Evolutionary conservation across 2,329 filamentous ascomycete species (phyloP), one percentile per base, ranked within the genome.

Genomic region (Alternaria ethzedia): DNA sequence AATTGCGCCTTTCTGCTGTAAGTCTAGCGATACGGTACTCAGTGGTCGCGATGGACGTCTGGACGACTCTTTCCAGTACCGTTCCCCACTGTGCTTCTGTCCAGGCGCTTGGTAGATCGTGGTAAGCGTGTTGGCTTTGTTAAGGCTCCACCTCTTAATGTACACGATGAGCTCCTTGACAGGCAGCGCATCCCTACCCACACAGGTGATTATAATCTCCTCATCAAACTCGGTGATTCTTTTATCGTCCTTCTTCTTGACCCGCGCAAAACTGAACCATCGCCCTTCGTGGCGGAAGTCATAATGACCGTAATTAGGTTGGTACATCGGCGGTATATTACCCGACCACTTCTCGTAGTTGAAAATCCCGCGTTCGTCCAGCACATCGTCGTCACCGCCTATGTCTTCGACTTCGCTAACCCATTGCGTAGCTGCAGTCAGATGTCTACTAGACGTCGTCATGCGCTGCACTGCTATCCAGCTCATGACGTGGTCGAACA

Each of bases 11-110:
- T 94, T 95, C 73, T 91, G 86, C 47, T 84, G 78, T 9, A 84
- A 81, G 67, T 93, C 90, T 4, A 96, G 84, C 3, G 94, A 89
- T 1, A 96, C 91, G 0, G 91, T 95, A 52, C 85, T 84, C 83
- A 94, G 90, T 1, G 90, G 89, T n/a, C 91, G 36, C n/a, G 36
- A 41, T 41, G 36, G 36, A 41, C 36, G 36, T 41, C 36, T 41
- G 2, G 36, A 75, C 23, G 6, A 8, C 6, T 8, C 6, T 58
- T 75, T 75, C 83, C 83, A 85, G n/a, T 72, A 71, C 28, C 71
- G 78, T 9, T 17, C 28, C 2, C 20, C 28, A 2, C 20, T 9
- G 12, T 70, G 43, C 8, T 74, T 70, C 25, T 77, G 78, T 0
- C 83, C 83, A 11, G 77, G 78, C 0, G 84, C 83, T 10, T 84